A percentile compares a stretch with the other conserved stretches of the same genome.
Evolutionary conservation across 768 basidiomycete species (phyloP).

Genomic region (Thelephora aurantiotincta): DNA sequence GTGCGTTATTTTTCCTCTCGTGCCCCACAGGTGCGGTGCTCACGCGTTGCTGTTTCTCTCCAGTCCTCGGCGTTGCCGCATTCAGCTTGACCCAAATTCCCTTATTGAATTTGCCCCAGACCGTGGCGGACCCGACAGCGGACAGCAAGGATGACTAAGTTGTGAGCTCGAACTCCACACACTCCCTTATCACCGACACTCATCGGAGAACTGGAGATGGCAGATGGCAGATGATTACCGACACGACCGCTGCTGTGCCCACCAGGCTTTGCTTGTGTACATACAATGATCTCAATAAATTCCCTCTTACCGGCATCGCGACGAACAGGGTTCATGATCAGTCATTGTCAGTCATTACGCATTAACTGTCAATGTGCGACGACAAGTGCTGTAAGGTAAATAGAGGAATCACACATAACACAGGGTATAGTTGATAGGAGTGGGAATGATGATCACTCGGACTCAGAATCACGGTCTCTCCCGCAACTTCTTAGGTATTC

Average conservation of each 20-base stretch:
- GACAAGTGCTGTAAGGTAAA: too few species aligned
- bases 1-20: constrained; percentile 22
- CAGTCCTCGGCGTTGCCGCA: constrained; percentile 25
- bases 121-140: neutral
- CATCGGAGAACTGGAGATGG: too few species aligned
- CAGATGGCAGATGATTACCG: too few species aligned
- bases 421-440: neutral
- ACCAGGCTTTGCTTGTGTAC: too few species aligned
- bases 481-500: constrained; percentile 28
- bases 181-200: too few species aligned
- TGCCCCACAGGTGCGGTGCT: neutral
- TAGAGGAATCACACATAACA: too few species aligned
- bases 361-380: too few species aligned
- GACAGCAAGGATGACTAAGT: neutral
- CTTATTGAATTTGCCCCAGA: neutral
- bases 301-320: too few species aligned
- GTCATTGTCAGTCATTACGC: too few species aligned
- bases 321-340: too few species aligned
- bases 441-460: neutral
- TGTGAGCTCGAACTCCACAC: neutral
- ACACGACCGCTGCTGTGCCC: too few species aligned
- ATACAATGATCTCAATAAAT: too few species aligned
- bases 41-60: neutral
- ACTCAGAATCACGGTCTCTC: constrained; percentile 7
- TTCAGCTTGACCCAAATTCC: constrained; percentile 20